Percentiles rank a stretch among this genome's conserved stretches.
Evolutionary conservation across 176 grass and related monocot genomes (phyloP).

Genomic region (Phoenix dactylifera): DNA sequence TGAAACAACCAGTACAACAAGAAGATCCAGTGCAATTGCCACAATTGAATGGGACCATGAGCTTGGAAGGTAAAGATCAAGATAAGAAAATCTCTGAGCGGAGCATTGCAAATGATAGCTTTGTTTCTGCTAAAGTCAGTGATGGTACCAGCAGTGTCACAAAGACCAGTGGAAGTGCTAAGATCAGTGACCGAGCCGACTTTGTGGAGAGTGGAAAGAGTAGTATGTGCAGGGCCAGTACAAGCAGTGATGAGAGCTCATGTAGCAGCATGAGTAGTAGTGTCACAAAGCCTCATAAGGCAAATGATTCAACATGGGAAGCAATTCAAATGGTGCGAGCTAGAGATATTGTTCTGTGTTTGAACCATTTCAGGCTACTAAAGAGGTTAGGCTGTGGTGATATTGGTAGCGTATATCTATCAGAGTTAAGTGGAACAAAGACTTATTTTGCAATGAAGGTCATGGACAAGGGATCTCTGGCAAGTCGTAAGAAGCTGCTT

Average conservation of each 20-base stretch:
- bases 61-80: constrained; percentile 13
- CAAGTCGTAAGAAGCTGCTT: constrained; percentile 49
- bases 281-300: constrained; percentile 44
- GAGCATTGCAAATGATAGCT: constrained; percentile 17
- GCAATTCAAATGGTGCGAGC: constrained; percentile 31
- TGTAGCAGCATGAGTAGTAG: constrained; percentile 43
- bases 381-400: constrained; percentile 46
- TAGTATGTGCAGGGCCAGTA: constrained; percentile 37
- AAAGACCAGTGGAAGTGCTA: constrained; percentile 33
- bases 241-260: constrained; percentile 51
- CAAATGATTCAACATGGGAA: constrained; percentile 42
- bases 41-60: constrained; percentile 1
- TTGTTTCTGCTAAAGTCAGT: constrained; percentile 18
- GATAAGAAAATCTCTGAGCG: constrained; percentile 30
- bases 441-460: constrained; percentile 53
- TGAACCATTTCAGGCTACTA: constrained; percentile 47
- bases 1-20: not conserved
- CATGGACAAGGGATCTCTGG: constrained; percentile 53
- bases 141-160: constrained; percentile 18
- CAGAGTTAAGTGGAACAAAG: constrained; percentile 36
- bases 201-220: constrained; percentile 35
- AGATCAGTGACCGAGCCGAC: constrained; percentile 27
- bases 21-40: not conserved
- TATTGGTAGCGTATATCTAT: constrained; percentile 53
- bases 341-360: constrained; percentile 33